Conservation (phyloP, 2,329 filamentous ascomycete genomes). For the Cordyceps tenuipes region DNA sequence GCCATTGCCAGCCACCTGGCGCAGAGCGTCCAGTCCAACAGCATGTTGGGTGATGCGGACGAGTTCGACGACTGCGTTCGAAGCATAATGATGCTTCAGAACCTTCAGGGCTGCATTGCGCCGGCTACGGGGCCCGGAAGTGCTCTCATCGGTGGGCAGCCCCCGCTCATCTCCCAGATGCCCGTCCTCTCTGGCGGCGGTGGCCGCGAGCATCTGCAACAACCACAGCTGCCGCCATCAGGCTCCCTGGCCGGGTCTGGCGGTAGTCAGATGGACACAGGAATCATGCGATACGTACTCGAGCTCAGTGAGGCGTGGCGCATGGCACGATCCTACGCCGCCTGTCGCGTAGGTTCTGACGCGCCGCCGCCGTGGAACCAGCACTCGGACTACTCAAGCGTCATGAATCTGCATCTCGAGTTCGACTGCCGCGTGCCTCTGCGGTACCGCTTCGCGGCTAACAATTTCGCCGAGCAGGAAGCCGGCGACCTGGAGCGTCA, state of each 20-base stretch:
- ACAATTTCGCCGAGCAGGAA: slow-evolving; percentile 35
- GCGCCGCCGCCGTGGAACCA: slow-evolving; percentile 33
- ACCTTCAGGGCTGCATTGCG: slow-evolving; percentile 29
- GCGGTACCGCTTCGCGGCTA: slow-evolving; percentile 40
- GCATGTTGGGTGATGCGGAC: slow-evolving; percentile 15
- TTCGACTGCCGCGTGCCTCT: slow-evolving; percentile 42
- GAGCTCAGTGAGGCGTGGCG: slow-evolving; percentile 40
- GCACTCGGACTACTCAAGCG: slow-evolving; percentile 43
- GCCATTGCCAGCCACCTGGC: slow-evolving; percentile 19
- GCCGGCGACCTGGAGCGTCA: slow-evolving; percentile 33
- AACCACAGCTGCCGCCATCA: neutral
- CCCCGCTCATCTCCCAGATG: slow-evolving; percentile 11
- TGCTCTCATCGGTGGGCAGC: slow-evolving; percentile 6
- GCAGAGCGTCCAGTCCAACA: slow-evolving; percentile 15
- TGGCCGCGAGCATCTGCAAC: no score
- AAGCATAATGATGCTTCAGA: slow-evolving; percentile 34
- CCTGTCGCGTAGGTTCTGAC: slow-evolving; percentile 35
- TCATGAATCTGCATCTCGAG: slow-evolving; percentile 41
- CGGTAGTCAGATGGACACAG: slow-evolving; percentile 20
- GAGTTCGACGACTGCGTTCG: slow-evolving; percentile 27
- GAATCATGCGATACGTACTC: slow-evolving; percentile 36
- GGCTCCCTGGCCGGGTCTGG: neutral
- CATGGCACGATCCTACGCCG: slow-evolving; percentile 38
- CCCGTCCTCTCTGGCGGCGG: slow-evolving; percentile 5
- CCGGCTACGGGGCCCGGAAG: slow-evolving; percentile 4